These are phyloP conservation scores for Cornus controversa DNA, from an alignment of 148 eudicot species.

Conservation along the genomic window DNA sequence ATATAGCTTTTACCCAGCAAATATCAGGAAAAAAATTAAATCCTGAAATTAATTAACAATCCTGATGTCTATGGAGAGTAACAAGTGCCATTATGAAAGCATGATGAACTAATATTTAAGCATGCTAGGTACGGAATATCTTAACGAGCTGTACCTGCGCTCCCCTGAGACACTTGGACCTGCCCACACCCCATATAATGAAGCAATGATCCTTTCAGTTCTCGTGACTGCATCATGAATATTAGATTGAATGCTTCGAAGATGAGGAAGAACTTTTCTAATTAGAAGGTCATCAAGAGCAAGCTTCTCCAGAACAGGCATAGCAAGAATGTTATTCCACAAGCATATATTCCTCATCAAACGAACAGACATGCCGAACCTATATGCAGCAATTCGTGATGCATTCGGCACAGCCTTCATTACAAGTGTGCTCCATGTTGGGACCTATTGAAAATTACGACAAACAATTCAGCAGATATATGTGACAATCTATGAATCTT, in stretches of 20 bases:
- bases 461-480: background rate
- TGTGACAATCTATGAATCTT: background rate
- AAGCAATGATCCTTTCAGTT: slow-evolving; percentile 75
- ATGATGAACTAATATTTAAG: too few relatives aligned
- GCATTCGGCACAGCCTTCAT: slow-evolving; percentile 87
- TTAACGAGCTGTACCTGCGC: slow-evolving; percentile 46
- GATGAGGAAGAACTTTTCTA: slow-evolving; percentile 84
- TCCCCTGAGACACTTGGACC: slow-evolving; percentile 68
- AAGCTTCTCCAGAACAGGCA: slow-evolving; percentile 74
- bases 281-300: slow-evolving; percentile 74
- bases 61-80: too few relatives aligned
- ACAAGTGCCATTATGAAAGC: too few relatives aligned
- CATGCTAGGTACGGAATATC: background rate
- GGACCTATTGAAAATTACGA: slow-evolving; percentile 49
- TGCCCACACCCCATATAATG: slow-evolving; percentile 74
- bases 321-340: slow-evolving; percentile 78
- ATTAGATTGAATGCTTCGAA: slow-evolving; percentile 68
- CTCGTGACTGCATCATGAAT: slow-evolving; percentile 79
- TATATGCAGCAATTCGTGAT: slow-evolving; percentile 79
- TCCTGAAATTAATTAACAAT: too few relatives aligned
- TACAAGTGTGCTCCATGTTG: slow-evolving; percentile 75
- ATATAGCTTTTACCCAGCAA: too few relatives aligned
- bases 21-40: too few relatives aligned
- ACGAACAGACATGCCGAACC: slow-evolving; percentile 83
- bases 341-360: slow-evolving; percentile 80